These are phyloP conservation scores for Xylaria flabelliformis DNA, from an alignment of 495 filamentous ascomycete species.

Conservation along the genomic window DNA sequence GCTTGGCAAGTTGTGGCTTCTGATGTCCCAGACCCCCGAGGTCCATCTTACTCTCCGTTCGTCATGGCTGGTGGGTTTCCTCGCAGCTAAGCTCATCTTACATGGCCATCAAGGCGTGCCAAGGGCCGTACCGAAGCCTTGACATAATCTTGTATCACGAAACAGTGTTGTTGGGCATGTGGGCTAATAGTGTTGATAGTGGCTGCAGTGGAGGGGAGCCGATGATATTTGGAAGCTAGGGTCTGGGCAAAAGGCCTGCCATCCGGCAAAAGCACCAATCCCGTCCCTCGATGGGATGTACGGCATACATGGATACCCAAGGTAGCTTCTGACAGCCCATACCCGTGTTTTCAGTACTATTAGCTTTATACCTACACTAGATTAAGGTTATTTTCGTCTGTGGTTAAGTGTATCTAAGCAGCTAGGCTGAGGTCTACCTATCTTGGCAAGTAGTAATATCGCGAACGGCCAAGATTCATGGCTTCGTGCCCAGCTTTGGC, in stretches of 20 bases:
- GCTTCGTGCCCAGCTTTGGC: conserved; percentile 22
- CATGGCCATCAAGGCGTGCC: not conserved
- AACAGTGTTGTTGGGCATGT: not conserved
- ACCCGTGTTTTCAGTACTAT: not conserved
- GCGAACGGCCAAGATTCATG: conserved; percentile 22
- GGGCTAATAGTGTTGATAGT: conserved; percentile 12
- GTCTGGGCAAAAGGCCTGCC: conserved; percentile 22
- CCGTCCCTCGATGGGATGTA: conserved; percentile 4
- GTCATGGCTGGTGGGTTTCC: conserved; percentile 15
- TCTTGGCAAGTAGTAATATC: conserved; percentile 28
- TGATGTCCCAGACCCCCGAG: not conserved
- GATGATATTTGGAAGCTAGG: conserved; percentile 22
- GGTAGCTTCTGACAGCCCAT: conserved; percentile 3
- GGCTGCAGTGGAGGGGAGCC: not conserved
- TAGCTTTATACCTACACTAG: conserved; percentile 7
- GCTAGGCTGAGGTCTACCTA: not conserved
- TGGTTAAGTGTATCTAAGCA: not conserved
- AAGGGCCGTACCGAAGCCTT: conserved; percentile 17
- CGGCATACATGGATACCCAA: conserved; percentile 11
- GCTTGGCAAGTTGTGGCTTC: not conserved
- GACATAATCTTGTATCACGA: conserved; percentile 18
- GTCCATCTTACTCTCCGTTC: conserved; percentile 14
- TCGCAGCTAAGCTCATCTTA: conserved; percentile 13
- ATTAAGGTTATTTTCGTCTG: conserved; percentile 22
- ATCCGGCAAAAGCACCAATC: conserved; percentile 27